Conservation (phyloP, 148 eudicot species). For the Rhododendron mucronatum region DNA sequence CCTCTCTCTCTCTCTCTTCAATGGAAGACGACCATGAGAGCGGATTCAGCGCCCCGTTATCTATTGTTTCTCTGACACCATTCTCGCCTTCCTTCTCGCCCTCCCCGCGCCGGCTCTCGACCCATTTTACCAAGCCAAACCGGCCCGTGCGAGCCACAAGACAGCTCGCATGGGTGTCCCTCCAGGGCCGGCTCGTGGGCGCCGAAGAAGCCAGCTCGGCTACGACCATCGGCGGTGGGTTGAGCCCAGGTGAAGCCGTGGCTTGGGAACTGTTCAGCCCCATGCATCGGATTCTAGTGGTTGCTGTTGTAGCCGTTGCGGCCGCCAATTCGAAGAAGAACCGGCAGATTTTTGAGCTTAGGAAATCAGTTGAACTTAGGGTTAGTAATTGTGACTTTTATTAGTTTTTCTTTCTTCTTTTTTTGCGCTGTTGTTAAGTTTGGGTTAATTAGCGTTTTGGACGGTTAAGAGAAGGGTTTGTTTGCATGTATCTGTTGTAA, state of each 20-base stretch:
- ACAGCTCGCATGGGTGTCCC: conserved; percentile 63
- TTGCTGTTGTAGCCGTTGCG: conserved; percentile 71
- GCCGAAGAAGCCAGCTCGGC: conserved; percentile 79
- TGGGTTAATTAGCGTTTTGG: background rate
- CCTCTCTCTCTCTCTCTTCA: background rate
- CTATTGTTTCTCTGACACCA: background rate
- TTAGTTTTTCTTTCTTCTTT: background rate
- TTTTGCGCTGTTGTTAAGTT: background rate
- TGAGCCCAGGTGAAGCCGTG: conserved; percentile 42
- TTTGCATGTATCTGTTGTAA: background rate
- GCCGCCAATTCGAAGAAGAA: conserved; percentile 46
- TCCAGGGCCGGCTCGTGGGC: conserved; percentile 70
- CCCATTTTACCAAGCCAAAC: conserved; percentile 48
- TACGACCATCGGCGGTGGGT: conserved; percentile 36
- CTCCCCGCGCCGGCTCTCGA: conserved; percentile 61
- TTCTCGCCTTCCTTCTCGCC: conserved; percentile 36
- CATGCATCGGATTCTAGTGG: conserved; percentile 62
- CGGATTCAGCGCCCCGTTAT: background rate
- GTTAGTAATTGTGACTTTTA: conserved; percentile 31
- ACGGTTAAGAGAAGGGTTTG: background rate
- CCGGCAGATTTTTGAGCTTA: conserved; percentile 47
- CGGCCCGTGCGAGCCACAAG: conserved; percentile 35
- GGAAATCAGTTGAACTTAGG: conserved; percentile 61
- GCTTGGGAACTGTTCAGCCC: conserved; percentile 87
- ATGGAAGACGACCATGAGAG: conserved; percentile 19